Conservation (phyloP, 2,329 filamentous ascomycete species). For the Xylariaceae sp. region DNA sequence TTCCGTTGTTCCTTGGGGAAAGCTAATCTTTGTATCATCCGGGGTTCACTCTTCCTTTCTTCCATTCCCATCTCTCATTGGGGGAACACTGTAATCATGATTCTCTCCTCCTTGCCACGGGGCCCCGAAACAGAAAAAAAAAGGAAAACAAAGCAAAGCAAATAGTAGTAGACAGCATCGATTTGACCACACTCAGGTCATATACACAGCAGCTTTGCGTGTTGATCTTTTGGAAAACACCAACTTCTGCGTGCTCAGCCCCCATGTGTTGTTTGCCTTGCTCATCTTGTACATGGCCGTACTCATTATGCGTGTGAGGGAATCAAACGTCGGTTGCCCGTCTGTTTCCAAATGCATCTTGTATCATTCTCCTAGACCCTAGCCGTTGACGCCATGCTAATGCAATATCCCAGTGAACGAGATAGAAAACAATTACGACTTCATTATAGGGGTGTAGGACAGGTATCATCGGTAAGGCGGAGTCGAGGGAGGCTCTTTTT, state of each 20-base stretch:
- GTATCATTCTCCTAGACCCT: neutral
- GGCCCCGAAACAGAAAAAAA: no score
- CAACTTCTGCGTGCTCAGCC: neutral
- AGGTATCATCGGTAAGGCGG: neutral
- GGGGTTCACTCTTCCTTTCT: no score
- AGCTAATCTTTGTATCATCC: no score
- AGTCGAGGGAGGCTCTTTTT: neutral
- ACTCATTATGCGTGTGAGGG: neutral
- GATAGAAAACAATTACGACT: neutral
- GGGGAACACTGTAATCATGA: no score
- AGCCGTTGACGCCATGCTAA: constrained; percentile 17
- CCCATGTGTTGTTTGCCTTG: no score
- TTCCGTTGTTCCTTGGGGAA: no score
- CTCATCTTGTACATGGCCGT: neutral
- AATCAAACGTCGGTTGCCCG: constrained; percentile 2
- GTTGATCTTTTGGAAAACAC: neutral
- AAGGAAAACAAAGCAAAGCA: no score
- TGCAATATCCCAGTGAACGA: constrained; percentile 6
- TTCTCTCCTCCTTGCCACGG: no score
- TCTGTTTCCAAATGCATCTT: neutral
- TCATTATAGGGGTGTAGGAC: neutral
- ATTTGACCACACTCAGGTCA: no score
- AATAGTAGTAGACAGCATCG: no score
- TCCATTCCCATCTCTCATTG: no score
- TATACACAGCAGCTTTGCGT: neutral